Base-by-base conservation (phyloP, 1,139 yeast species). In the Eremothecium cymbalariae region DNA sequence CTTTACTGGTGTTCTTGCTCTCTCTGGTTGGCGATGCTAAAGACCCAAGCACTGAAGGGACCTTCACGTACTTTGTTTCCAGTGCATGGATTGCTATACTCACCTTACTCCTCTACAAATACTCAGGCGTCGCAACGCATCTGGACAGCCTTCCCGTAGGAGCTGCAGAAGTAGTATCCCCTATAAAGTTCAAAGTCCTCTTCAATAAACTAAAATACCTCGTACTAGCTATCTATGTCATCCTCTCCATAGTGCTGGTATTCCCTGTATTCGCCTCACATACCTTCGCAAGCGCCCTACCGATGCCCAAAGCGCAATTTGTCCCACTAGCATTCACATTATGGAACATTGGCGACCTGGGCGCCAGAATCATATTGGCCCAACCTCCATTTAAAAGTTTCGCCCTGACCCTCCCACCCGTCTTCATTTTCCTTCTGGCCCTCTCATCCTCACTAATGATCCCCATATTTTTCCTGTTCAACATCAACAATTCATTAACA, bases 221-320 rank as follows among this genome's bases (percentile, higher is more conserved):
- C 23, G 86, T 77, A 1, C 55, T 72, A 49, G 68, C 95, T 0
- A 82, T 90, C 15, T 79, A 85, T 50, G 50, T 77, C 33, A 77
- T 86, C 0, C 86, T 90, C 55, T 63, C 77, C n/a, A 67, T 83
- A 20, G 80, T 96, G 0, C 64, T 90, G 38, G 65, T 77, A 6
- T 90, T 85, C 64, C 96, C 97, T 0, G 93, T 90, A 1, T 86
- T 86, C 68, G 95, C 97, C 4, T 73, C 88, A 8, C 68, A 67
- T 6, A 71, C 70, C 32, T 75, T 84, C 2, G 72, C 69, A 2
- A 64, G 38, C 18, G 46, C 40, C 18, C 44, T 16, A 33, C 57
- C 45, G 36, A 50, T 41, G 45, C 41, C 37, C 20, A 49, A 55
- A 53, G 69, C 46, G 50, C 72, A 58, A 60, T 90, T 67, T 53